phyloP scores from a whole-genome alignment of 768 basidiomycete genomes.

The Atractiella rhizophila region DNA sequence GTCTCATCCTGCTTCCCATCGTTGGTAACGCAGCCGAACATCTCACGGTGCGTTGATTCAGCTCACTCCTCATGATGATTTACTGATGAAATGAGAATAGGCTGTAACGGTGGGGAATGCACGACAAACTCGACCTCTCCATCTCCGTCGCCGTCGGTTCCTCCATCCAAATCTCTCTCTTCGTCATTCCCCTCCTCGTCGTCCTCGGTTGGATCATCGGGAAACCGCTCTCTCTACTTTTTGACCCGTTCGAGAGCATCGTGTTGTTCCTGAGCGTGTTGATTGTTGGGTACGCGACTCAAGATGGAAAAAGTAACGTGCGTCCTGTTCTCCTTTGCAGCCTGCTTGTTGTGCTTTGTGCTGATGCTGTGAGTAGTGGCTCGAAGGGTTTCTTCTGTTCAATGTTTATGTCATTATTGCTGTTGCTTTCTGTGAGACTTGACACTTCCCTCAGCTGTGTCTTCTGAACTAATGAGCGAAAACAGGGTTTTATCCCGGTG shows the following conservation, averaged over 20 bases:
- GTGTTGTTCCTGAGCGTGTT: conserved; percentile 23
- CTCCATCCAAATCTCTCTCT: conserved; percentile 49
- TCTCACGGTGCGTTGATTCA: neutral
- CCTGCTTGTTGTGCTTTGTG: neutral
- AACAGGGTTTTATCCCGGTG: too few relatives aligned
- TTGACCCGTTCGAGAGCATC: conserved; percentile 40
- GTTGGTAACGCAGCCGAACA: conserved; percentile 64
- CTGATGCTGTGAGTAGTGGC: conserved; percentile 3
- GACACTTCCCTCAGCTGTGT: neutral
- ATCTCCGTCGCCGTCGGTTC: conserved; percentile 22
- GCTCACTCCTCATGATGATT: conserved; percentile 6
- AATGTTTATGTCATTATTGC: neutral
- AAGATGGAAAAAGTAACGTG: neutral
- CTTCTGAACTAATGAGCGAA: too few relatives aligned
- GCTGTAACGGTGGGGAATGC: conserved; percentile 79
- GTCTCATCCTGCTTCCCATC: conserved; percentile 70
- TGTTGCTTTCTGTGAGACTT: neutral
- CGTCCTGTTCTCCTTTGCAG: neutral
- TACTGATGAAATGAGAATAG: too few relatives aligned
- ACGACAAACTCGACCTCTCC: conserved; percentile 58
- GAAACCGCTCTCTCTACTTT: conserved; percentile 26
- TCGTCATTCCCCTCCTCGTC: conserved; percentile 41
- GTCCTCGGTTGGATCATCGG: conserved; percentile 54
- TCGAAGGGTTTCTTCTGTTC: conserved; percentile 1
- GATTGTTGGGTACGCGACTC: conserved; percentile 7